Evolutionary conservation across 2,329 filamentous ascomycete genomes (phyloP).

Genomic region (Aspergillus fijiensis): DNA sequence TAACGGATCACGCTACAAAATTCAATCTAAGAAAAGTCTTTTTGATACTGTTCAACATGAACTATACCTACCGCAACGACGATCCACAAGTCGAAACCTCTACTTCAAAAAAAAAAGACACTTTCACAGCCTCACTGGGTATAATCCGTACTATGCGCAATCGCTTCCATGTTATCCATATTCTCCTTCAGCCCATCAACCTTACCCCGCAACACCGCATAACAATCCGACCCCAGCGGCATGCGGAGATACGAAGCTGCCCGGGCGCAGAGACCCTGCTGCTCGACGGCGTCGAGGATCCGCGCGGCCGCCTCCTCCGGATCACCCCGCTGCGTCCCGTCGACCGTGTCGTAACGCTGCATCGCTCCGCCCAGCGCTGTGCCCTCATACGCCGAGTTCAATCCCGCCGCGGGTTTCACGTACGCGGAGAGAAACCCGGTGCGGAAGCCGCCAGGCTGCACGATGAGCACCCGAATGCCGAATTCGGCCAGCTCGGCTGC

Average conservation of each 20-base stretch:
- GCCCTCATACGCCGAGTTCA: neutral
- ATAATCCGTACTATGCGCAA: neutral
- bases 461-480: constrained; percentile 45
- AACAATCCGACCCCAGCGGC: constrained; percentile 1
- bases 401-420: neutral
- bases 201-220: neutral
- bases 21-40: too few relatives aligned
- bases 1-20: too few relatives aligned
- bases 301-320: neutral
- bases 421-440: neutral
- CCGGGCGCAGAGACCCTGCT: neutral
- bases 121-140: too few relatives aligned
- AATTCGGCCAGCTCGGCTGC: constrained; percentile 48
- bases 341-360: neutral
- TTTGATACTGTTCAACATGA: too few relatives aligned
- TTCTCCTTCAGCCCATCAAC: neutral
- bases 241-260: neutral
- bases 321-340: neutral
- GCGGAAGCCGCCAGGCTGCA: constrained; percentile 47
- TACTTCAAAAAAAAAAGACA: too few relatives aligned
- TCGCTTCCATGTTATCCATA: neutral
- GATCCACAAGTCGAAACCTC: too few relatives aligned
- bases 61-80: too few relatives aligned
- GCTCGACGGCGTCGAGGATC: neutral
- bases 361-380: neutral